phyloP scores from a whole-genome alignment of 1,284 basidiomycete genomes.

The Naganishia sp. region DNA sequence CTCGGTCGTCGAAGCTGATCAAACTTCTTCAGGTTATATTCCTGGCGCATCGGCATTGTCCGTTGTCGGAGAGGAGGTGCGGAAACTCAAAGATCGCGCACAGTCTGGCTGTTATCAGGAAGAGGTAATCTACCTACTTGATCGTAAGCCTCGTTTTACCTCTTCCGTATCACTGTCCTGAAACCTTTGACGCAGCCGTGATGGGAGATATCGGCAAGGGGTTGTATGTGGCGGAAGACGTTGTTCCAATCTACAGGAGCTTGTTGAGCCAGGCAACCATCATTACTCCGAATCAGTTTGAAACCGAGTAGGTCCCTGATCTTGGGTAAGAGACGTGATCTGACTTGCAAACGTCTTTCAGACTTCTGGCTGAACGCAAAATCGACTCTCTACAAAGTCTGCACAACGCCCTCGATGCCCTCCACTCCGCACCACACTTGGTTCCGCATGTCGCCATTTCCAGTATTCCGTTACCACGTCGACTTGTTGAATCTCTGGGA shows the following conservation, averaged over 20 bases:
- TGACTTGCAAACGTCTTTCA: conserved; percentile 45
- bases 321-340: not conserved
- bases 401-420: conserved; percentile 65
- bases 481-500: conserved; percentile 40
- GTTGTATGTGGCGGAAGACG: conserved; percentile 83
- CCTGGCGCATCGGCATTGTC: conserved; percentile 78
- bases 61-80: conserved; percentile 67
- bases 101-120: conserved; percentile 51
- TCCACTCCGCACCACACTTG: conserved; percentile 68
- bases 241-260: conserved; percentile 80
- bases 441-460: conserved; percentile 90
- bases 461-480: conserved; percentile 64
- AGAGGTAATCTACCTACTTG: conserved; percentile 77
- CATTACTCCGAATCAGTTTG: conserved; percentile 97
- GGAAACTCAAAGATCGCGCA: conserved; percentile 55
- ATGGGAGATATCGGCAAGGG: conserved; percentile 80
- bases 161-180: not conserved
- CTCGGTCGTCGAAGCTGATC: not conserved
- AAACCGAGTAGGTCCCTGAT: conserved; percentile 76
- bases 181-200: conserved; percentile 61
- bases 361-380: conserved; percentile 70
- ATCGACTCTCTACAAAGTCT: conserved; percentile 70
- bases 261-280: conserved; percentile 81
- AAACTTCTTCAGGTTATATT: conserved; percentile 66
- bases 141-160: conserved; percentile 65